Conservation (phyloP, 768 basidiomycete species). For the Rhizopogon vesiculosus region DNA sequence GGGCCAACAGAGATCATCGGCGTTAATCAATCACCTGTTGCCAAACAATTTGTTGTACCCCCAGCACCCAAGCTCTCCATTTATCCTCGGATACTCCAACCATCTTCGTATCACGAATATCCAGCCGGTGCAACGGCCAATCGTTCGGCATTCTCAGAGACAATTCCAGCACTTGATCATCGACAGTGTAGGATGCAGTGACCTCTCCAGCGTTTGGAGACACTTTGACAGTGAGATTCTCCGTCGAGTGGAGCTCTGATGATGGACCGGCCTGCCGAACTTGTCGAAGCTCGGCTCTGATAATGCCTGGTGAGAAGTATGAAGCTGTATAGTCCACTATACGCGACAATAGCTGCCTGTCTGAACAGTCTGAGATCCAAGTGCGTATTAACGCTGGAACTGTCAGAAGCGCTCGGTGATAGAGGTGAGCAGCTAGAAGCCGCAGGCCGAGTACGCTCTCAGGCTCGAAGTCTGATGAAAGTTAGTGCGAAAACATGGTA, state of each 20-base stretch:
- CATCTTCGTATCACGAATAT: conserved; percentile 78
- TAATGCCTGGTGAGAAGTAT: conserved; percentile 87
- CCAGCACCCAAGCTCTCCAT: conserved; percentile 93
- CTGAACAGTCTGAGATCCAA: conserved; percentile 86
- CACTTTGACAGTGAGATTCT: conserved; percentile 79
- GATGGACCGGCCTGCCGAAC: conserved; percentile 52
- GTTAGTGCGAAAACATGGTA: conserved; percentile 1
- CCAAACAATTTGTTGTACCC: conserved; percentile 86
- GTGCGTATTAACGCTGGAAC: conserved; percentile 81
- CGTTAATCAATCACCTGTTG: conserved; percentile 57
- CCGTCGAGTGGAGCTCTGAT: conserved; percentile 57
- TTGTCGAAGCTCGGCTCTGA: conserved; percentile 74
- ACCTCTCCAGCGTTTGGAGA: conserved; percentile 73
- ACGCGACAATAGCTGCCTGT: conserved; percentile 77
- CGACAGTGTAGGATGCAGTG: conserved; percentile 77
- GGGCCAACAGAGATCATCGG: background rate
- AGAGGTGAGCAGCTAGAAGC: conserved; percentile 81
- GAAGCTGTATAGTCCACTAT: conserved; percentile 76
- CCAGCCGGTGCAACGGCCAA: conserved; percentile 86
- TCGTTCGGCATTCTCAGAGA: conserved; percentile 80
- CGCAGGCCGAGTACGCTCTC: conserved; percentile 46
- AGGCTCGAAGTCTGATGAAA: conserved; percentile 52
- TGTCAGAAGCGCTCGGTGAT: conserved; percentile 79
- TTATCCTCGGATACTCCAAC: conserved; percentile 86
- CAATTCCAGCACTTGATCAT: conserved; percentile 92